Conservation (phyloP, 139 green algal species). For the Chlorella vulgaris region DNA sequence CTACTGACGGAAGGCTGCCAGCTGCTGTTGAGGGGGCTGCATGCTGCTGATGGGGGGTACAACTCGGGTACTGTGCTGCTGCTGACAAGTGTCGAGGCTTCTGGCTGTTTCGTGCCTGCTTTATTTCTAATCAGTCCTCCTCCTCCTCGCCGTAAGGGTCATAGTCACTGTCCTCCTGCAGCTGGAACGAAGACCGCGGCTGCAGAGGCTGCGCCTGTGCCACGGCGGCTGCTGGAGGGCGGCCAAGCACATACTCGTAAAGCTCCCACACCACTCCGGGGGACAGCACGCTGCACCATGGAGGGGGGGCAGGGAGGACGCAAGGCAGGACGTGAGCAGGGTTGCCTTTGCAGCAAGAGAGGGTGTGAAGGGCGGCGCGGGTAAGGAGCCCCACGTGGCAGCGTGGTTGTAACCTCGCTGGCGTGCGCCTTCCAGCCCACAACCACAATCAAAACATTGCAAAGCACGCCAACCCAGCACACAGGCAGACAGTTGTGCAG, state of each 20-base stretch:
- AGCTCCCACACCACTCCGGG: slow-evolving; percentile 32
- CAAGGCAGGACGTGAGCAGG: background rate
- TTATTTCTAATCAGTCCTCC: slow-evolving; percentile 16
- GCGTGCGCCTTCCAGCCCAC: too few species aligned
- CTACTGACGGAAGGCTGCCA: too few species aligned
- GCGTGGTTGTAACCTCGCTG: too few species aligned
- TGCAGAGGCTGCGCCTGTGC: background rate
- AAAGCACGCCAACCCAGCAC: background rate
- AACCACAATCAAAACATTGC: background rate
- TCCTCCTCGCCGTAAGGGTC: slow-evolving; percentile 38
- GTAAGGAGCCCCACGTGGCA: too few species aligned
- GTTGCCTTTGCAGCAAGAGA: background rate
- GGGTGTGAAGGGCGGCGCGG: too few species aligned
- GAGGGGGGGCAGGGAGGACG: too few species aligned
- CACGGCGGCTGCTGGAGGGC: background rate
- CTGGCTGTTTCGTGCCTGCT: too few species aligned
- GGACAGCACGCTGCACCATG: slow-evolving; percentile 23
- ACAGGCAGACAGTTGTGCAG: background rate
- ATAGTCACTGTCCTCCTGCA: slow-evolving; percentile 37
- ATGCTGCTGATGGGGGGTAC: too few species aligned
- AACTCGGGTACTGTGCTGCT: background rate
- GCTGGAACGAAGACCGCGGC: slow-evolving; percentile 27
- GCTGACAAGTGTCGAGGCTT: background rate
- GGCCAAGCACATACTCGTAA: slow-evolving; percentile 36
- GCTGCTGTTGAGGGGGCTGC: too few species aligned